Percentiles rank a stretch among this genome's conserved stretches.
Conservation (phyloP, 345 rosid genomes). For the Populus nigra region DNA sequence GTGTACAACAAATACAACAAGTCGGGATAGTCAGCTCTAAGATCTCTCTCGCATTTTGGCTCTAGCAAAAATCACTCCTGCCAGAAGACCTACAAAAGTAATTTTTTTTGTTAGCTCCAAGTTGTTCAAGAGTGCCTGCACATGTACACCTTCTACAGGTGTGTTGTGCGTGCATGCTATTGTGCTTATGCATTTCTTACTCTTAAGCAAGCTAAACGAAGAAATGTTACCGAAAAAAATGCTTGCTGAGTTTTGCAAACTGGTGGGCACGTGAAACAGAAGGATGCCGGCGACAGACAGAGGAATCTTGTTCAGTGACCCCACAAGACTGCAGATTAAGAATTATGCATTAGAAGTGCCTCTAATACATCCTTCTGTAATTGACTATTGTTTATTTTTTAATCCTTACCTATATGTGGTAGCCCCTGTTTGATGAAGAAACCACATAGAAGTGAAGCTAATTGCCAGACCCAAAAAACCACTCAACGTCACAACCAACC, state of each 20-base stretch:
- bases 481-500: constrained; percentile 86
- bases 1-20: not conserved
- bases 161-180: not conserved
- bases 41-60: constrained; percentile 83
- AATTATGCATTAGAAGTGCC: constrained; percentile 16
- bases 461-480: constrained; percentile 94
- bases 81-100: constrained; percentile 64
- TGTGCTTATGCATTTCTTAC: not conserved
- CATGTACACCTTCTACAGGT: not conserved
- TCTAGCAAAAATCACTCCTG: constrained; percentile 86
- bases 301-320: constrained; percentile 94
- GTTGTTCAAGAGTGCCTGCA: not conserved
- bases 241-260: constrained; percentile 88
- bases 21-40: constrained; percentile 12
- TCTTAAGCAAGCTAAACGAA: not conserved
- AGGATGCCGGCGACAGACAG: constrained; percentile 80
- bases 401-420: constrained; percentile 83
- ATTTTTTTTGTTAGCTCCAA: not conserved
- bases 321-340: constrained; percentile 72
- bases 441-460: constrained; percentile 99
- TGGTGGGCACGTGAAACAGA: constrained; percentile 87
- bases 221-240: constrained; percentile 73
- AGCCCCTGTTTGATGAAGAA: constrained; percentile 98
- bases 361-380: not conserved
- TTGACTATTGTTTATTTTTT: not conserved